A percentile compares a stretch with the other conserved stretches of the same genome.
Evolutionary conservation across 345 rosid species (phyloP).

Genomic region (Theobroma cacao): DNA sequence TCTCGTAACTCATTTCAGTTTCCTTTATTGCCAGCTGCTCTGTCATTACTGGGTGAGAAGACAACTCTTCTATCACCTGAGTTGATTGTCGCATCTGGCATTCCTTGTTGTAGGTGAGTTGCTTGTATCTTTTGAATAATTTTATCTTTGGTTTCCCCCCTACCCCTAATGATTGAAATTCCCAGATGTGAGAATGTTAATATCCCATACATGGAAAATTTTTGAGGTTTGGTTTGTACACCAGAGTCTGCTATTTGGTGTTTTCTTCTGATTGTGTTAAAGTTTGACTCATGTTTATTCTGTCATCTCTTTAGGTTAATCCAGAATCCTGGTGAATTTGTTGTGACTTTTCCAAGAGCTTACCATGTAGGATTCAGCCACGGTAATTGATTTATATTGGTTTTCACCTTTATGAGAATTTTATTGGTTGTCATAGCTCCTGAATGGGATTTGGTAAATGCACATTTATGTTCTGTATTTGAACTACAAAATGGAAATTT

Average conservation of each 20-base stretch:
- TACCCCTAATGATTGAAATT: not conserved
- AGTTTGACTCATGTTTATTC: constrained; percentile 20
- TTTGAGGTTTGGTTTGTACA: not conserved
- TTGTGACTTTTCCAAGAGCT: constrained; percentile 99
- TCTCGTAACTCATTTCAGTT: constrained; percentile 17
- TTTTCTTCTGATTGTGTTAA: constrained; percentile 15
- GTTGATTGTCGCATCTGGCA: constrained; percentile 68
- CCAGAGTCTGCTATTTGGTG: constrained; percentile 11
- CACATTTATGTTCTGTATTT: not conserved
- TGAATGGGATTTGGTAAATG: constrained; percentile 9
- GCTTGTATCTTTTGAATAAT: constrained; percentile 8
- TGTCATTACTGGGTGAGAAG: constrained; percentile 90
- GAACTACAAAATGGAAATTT: not conserved
- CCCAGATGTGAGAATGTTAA: constrained; percentile 2
- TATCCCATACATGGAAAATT: constrained; percentile 9
- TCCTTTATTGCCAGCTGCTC: constrained; percentile 64
- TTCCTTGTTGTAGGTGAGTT: constrained; percentile 96
- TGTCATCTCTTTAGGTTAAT: constrained; percentile 65
- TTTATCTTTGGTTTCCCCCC: not conserved
- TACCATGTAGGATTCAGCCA: constrained; percentile 99
- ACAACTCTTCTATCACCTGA: constrained; percentile 96
- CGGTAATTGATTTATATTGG: constrained; percentile 59
- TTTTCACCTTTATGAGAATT: constrained; percentile 8
- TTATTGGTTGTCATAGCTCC: constrained; percentile 8
- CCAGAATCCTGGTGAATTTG: constrained; percentile 98